Evolutionary conservation across 352 stramenopile genomes (phyloP).

Genomic region (Peronospora destructor): DNA sequence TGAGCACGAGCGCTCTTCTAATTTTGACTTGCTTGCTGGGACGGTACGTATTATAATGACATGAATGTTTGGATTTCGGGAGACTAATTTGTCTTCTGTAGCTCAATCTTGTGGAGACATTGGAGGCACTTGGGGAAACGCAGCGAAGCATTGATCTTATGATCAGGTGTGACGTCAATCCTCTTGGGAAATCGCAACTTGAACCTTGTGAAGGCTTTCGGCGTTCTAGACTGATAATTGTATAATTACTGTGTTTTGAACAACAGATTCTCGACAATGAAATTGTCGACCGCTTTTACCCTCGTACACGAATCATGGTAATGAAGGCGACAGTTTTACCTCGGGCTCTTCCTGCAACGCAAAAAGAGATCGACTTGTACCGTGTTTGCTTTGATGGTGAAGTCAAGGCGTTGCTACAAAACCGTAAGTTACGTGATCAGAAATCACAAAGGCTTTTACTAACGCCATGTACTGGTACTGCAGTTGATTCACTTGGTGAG

Average conservation of each 20-base stretch:
- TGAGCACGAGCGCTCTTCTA: slow-evolving; percentile 44
- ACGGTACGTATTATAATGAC: slow-evolving; percentile 33
- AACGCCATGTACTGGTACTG: neutral
- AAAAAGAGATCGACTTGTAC: slow-evolving; percentile 43
- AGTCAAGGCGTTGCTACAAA: slow-evolving; percentile 31
- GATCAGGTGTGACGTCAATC: slow-evolving; percentile 27
- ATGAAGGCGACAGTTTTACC: slow-evolving; percentile 63
- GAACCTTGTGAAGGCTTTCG: neutral
- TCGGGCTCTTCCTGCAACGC: slow-evolving; percentile 45
- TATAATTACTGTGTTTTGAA: slow-evolving; percentile 1
- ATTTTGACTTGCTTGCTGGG: slow-evolving; percentile 35
- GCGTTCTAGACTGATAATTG: too few relatives aligned
- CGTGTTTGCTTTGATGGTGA: slow-evolving; percentile 39
- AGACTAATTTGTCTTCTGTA: slow-evolving; percentile 16
- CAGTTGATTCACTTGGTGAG: slow-evolving; percentile 28
- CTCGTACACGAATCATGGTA: slow-evolving; percentile 37
- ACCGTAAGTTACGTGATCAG: slow-evolving; percentile 26
- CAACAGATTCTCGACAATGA: slow-evolving; percentile 28
- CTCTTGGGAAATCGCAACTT: neutral
- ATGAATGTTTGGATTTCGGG: neutral
- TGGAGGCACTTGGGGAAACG: slow-evolving; percentile 55
- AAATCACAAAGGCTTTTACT: neutral
- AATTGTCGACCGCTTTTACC: slow-evolving; percentile 17
- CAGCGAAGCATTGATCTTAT: slow-evolving; percentile 50
- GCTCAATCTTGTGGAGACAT: slow-evolving; percentile 46